Conservation (phyloP, 768 basidiomycete genomes). For the Hydnum rufescens region DNA sequence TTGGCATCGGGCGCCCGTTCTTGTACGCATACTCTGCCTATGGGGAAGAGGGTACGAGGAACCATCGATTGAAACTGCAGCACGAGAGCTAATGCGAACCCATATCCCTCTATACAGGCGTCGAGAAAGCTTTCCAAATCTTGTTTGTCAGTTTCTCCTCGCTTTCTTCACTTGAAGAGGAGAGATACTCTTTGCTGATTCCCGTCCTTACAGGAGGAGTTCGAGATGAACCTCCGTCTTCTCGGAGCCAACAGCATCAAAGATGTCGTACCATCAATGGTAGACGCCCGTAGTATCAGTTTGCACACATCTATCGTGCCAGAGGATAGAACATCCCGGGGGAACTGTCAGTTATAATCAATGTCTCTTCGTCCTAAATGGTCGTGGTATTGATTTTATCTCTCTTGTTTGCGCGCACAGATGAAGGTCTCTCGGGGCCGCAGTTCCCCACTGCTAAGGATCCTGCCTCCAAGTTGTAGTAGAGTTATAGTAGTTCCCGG, state of each 20-base stretch:
- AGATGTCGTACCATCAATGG: conserved; percentile 76
- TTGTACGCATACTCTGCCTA: conserved; percentile 79
- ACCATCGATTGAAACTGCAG: background rate
- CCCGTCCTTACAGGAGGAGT: conserved; percentile 50
- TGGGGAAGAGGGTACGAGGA: conserved; percentile 37
- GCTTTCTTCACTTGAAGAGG: conserved; percentile 10
- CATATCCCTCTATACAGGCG: conserved; percentile 25
- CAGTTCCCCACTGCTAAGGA: conserved; percentile 21
- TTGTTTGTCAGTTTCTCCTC: conserved; percentile 30
- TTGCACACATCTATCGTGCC: conserved; percentile 51
- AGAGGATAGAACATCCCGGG: conserved; percentile 50
- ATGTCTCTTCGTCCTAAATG: no score
- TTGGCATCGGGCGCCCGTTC: conserved; percentile 74
- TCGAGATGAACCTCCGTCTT: conserved; percentile 94
- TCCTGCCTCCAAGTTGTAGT: no score
- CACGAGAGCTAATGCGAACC: background rate
- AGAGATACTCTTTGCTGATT: background rate
- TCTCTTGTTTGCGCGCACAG: no score
- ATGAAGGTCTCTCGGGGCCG: conserved; percentile 22
- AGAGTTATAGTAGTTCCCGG: no score
- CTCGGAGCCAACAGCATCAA: conserved; percentile 64
- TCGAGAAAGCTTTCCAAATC: conserved; percentile 65
- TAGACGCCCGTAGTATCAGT: conserved; percentile 55
- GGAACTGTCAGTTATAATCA: conserved; percentile 76
- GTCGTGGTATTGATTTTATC: no score